Base-by-base conservation (phyloP, 768 basidiomycete genomes). In the Suillus fuscotomentosus region DNA sequence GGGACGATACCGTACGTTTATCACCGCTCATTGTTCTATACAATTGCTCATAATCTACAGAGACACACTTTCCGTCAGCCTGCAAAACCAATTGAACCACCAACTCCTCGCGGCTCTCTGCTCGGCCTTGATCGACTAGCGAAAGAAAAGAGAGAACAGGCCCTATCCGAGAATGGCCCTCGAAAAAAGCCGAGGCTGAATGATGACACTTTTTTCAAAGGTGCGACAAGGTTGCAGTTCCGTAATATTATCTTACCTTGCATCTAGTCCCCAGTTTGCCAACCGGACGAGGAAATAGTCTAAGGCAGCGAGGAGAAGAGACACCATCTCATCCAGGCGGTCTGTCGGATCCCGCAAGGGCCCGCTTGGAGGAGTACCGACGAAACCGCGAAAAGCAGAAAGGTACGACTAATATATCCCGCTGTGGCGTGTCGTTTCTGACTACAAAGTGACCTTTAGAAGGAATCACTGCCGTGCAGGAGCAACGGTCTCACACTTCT, bases 251-350 rank as follows among this genome's bases (percentile, higher is more conserved):
- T 7, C 36, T 42, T 42, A 70, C 2, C 69, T 62, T 36, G 10
- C 27, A 14, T 17, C 6, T 64, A 97, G 96, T 98, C 22, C 96
- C 96, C 0, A 83, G 76, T 45, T 75, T 96, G 24, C 96, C 95
- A 64, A 79, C 80, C 15, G 80, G 80, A 38, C 82, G 85, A 54
- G 77, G 73, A 47, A 75, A 79, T n/a, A 87, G 89, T 70, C 72
- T 83, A 3, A 85, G 97, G 6, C 88, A 91, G 65, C 81, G 91
- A 65, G 92, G 88, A 0, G 90, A 91, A 69, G 97, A 97, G 68
- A 99, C 97, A 0, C 97, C 97, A 0, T 97, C 96, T 22, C 92
- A 96, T 72, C 89, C 93, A 3, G 91, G 93, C 43, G 97, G 97
- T 17, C 79, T 99, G 22, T 92, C 94, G 1, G 91, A 93, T 34